Evolutionary conservation across 2,329 filamentous ascomycete genomes (phyloP).

Genomic region (Metarhizium anisopliae): DNA sequence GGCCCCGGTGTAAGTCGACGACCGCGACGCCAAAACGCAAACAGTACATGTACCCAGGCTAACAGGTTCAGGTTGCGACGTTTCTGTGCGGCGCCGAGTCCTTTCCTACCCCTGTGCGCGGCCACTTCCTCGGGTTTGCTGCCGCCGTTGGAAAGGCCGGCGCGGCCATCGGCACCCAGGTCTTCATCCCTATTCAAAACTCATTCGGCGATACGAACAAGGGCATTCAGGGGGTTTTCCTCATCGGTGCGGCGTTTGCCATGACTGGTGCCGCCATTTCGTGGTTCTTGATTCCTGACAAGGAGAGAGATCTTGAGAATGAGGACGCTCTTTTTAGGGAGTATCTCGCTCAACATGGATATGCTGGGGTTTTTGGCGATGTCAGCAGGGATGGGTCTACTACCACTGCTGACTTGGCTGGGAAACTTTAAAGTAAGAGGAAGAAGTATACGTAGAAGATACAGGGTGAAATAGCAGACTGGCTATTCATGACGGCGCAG

Average conservation of each 20-base stretch:
- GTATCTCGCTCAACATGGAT: constrained; percentile 13
- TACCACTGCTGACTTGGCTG: background rate
- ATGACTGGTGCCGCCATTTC: constrained; percentile 14
- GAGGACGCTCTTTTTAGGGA: constrained; percentile 12
- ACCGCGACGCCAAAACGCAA: constrained; percentile 8
- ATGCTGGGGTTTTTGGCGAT: constrained; percentile 7
- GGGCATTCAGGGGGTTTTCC: constrained; percentile 17
- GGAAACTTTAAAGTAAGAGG: no score
- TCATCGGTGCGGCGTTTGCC: constrained; percentile 18
- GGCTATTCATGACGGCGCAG: no score
- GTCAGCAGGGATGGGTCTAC: background rate
- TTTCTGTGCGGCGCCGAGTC: constrained; percentile 40
- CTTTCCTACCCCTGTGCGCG: constrained; percentile 40
- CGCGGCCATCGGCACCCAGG: constrained; percentile 37
- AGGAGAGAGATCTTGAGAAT: constrained; percentile 10
- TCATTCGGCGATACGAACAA: constrained; percentile 12
- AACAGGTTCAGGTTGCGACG: constrained; percentile 17
- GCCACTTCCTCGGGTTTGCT: constrained; percentile 39
- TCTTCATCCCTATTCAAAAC: constrained; percentile 13
- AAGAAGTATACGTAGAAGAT: no score
- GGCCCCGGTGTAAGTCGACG: constrained; percentile 34
- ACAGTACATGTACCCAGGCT: background rate
- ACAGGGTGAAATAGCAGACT: no score
- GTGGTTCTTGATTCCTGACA: constrained; percentile 18
- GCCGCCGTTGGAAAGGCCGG: constrained; percentile 42